Conservation (phyloP, 2,329 filamentous ascomycete genomes). For the Verticillium nubilum region DNA sequence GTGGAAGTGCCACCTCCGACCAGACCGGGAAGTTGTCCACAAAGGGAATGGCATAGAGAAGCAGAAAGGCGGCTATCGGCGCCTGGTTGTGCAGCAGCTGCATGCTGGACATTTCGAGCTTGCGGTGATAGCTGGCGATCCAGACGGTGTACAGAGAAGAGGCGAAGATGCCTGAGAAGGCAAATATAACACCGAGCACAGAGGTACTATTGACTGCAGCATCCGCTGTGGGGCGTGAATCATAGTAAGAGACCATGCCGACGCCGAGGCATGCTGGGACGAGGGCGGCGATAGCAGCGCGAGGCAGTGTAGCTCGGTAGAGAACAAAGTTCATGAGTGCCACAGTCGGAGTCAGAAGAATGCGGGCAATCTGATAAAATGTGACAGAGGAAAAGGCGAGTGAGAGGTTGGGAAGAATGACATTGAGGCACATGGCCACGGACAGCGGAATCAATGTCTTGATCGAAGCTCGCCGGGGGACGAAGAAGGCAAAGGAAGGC, state of each 20-base stretch:
- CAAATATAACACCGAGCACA: slow-evolving; percentile 56
- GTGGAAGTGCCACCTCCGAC: slow-evolving; percentile 40
- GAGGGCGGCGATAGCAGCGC: slow-evolving; percentile 47
- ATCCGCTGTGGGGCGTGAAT: slow-evolving; percentile 47
- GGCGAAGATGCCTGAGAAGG: slow-evolving; percentile 57
- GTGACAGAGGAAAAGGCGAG: slow-evolving; percentile 63
- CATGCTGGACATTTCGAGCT: slow-evolving; percentile 61
- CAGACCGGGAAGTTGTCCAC: slow-evolving; percentile 57
- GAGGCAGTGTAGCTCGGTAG: slow-evolving; percentile 51
- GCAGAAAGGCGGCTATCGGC: slow-evolving; percentile 54
- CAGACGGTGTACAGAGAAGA: slow-evolving; percentile 65
- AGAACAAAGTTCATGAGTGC: slow-evolving; percentile 60
- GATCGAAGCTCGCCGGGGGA: slow-evolving; percentile 48
- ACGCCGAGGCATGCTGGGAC: slow-evolving; percentile 60
- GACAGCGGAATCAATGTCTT: slow-evolving; percentile 58
- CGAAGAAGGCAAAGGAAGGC: slow-evolving; percentile 53
- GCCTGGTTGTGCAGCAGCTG: slow-evolving; percentile 66
- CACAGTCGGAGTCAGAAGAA: slow-evolving; percentile 60
- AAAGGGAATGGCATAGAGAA: slow-evolving; percentile 62
- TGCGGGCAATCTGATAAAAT: slow-evolving; percentile 65
- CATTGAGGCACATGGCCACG: slow-evolving; percentile 62
- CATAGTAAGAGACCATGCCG: slow-evolving; percentile 62
- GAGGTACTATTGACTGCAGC: slow-evolving; percentile 49
- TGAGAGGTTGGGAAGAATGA: slow-evolving; percentile 63
- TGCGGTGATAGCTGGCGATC: slow-evolving; percentile 61